phyloP scores from a whole-genome alignment of 768 basidiomycete genomes.

The Pisolithus marmoratus region DNA sequence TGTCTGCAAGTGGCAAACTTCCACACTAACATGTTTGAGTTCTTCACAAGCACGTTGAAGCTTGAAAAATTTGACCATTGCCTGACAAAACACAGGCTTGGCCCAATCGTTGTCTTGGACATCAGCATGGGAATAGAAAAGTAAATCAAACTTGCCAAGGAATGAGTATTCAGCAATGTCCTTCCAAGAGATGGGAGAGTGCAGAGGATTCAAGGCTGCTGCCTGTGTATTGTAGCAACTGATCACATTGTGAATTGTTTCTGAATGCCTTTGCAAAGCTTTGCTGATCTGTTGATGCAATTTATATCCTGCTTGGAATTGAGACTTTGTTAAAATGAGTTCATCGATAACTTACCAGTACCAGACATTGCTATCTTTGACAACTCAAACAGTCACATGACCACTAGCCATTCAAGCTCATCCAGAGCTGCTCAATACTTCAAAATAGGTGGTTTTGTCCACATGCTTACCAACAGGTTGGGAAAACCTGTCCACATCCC shows the following conservation, averaged over 20 bases:
- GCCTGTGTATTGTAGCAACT: background rate
- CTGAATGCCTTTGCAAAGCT: background rate
- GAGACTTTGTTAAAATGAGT: background rate
- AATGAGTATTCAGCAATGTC: slow-evolving; percentile 4
- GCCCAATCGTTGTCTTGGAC: background rate
- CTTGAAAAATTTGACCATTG: slow-evolving; percentile 19
- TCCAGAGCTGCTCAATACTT: background rate
- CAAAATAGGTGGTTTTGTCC: too few species aligned
- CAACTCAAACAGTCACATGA: background rate
- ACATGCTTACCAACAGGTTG: too few species aligned
- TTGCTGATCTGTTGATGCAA: slow-evolving; percentile 4
- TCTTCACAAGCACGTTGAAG: slow-evolving; percentile 21
- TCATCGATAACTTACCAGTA: background rate
- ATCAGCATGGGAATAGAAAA: background rate
- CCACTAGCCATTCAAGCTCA: background rate
- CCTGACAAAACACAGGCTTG: slow-evolving; percentile 9
- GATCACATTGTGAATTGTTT: background rate
- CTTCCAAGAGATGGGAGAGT: background rate
- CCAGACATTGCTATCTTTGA: background rate
- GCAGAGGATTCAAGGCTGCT: background rate
- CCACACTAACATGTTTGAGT: slow-evolving; percentile 19
- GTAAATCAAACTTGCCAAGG: slow-evolving; percentile 3
- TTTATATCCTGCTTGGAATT: slow-evolving; percentile 1
- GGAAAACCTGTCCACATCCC: too few species aligned
- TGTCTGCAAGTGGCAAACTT: slow-evolving; percentile 14